Evolutionary conservation across 495 filamentous ascomycete species (phyloP).

Genomic region (Halenospora varia): DNA sequence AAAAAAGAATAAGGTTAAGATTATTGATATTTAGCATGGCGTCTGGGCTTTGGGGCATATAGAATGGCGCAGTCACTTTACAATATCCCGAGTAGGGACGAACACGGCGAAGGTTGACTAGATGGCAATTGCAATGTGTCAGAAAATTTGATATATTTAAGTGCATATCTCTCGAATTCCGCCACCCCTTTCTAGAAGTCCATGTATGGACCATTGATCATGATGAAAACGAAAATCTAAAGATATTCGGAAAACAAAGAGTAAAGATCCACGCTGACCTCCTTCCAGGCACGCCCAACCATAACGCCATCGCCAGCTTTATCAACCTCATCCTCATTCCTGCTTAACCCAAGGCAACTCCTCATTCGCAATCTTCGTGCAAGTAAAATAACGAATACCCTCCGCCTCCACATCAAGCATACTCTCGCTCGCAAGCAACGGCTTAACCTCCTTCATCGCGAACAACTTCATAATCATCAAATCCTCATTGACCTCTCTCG

Average conservation of each 20-base stretch:
- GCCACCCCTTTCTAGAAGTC: too few relatives aligned
- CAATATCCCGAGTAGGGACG: too few relatives aligned
- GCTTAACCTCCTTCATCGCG: constrained; percentile 5
- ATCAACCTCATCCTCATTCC: neutral
- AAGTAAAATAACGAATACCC: constrained; percentile 15
- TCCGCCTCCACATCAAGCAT: constrained; percentile 8
- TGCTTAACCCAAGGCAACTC: constrained; percentile 14
- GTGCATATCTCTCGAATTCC: too few relatives aligned
- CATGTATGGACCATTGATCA: too few relatives aligned
- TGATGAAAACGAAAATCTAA: too few relatives aligned
- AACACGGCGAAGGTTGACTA: too few relatives aligned
- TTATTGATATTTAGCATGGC: constrained; percentile 24
- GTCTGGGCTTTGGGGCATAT: constrained; percentile 23
- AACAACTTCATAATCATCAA: constrained; percentile 8
- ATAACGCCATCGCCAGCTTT: neutral
- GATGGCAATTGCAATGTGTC: neutral
- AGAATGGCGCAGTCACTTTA: neutral
- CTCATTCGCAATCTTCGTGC: constrained; percentile 3
- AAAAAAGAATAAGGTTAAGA: constrained; percentile 15
- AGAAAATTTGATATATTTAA: too few relatives aligned
- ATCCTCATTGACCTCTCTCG: constrained; percentile 3
- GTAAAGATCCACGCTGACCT: neutral
- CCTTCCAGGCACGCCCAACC: too few relatives aligned
- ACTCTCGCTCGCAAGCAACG: constrained; percentile 10
- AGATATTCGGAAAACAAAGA: neutral